Conservation (phyloP, 2,329 filamentous ascomycete species). For the Xylaria sp. region DNA sequence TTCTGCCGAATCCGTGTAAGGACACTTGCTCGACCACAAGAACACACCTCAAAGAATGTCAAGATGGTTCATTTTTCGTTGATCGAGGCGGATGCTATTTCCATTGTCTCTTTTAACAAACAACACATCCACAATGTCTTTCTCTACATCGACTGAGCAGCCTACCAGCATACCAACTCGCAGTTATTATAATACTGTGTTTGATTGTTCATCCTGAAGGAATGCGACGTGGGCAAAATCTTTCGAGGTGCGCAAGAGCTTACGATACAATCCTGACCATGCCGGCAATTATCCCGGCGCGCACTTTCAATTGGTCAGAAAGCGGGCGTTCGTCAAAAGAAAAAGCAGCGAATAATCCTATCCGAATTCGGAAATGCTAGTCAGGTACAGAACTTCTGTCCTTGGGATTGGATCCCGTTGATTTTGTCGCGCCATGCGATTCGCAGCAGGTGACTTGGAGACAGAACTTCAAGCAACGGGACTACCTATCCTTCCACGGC, state of each 20-base stretch:
- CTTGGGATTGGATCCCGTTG: slow-evolving; percentile 11
- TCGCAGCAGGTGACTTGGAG: slow-evolving; percentile 3
- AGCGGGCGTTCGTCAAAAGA: background rate
- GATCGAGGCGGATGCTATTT: no score
- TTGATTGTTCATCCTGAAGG: slow-evolving; percentile 1
- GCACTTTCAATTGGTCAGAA: slow-evolving; percentile 8
- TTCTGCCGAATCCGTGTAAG: slow-evolving; percentile 2
- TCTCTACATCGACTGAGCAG: background rate
- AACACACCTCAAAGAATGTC: background rate
- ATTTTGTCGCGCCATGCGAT: slow-evolving; percentile 6
- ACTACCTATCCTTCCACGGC: background rate
- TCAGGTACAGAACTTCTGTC: slow-evolving; percentile 6
- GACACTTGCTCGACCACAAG: background rate
- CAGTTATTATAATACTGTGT: background rate
- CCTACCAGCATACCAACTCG: background rate
- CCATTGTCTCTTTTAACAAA: no score
- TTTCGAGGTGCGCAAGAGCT: background rate
- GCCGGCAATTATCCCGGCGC: background rate
- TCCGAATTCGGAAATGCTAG: slow-evolving; percentile 11
- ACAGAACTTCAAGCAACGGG: background rate
- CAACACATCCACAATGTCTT: background rate
- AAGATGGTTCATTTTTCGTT: no score
- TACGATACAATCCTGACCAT: background rate
- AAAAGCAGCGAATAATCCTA: background rate
- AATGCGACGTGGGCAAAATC: slow-evolving; percentile 1